Percentiles rank a stretch among this genome's conserved stretches.
These are phyloP conservation scores for Lenwebbia sp. DNA, from an alignment of 345 rosid genomes.

Conservation along the genomic window DNA sequence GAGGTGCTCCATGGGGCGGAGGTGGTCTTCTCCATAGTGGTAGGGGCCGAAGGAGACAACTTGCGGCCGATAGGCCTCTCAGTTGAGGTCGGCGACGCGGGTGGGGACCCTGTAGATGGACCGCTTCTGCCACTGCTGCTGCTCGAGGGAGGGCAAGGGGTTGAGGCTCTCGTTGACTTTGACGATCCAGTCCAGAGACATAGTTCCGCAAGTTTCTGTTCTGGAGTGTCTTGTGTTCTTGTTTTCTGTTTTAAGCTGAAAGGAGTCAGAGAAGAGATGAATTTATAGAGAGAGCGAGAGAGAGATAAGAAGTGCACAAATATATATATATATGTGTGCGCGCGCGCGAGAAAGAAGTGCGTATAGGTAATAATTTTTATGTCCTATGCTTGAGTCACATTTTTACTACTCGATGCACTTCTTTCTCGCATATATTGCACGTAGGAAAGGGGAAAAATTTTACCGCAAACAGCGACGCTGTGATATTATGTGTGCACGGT, in stretches of 20 bases:
- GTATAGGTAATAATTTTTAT: too few relatives aligned
- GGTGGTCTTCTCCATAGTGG: conserved; percentile 2
- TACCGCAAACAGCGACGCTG: fast-evolving
- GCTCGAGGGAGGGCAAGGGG: not conserved
- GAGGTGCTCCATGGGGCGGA: conserved; percentile 5
- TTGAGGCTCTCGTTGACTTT: not conserved
- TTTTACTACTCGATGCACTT: not conserved
- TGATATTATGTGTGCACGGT: not conserved
- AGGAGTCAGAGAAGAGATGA: not conserved
- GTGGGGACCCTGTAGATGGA: conserved; percentile 31
- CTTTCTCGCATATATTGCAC: not conserved
- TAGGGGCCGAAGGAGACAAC: conserved; percentile 30
- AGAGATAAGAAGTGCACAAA: not conserved
- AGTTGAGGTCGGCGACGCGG: conserved; percentile 15
- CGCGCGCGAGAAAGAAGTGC: too few relatives aligned
- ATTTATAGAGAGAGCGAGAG: not conserved
- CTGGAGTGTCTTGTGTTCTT: not conserved
- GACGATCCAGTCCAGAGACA: not conserved
- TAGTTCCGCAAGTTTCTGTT: not conserved
- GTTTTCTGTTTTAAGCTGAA: not conserved
- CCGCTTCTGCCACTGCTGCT: conserved; percentile 11
- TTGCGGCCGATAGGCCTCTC: conserved; percentile 24
- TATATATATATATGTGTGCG: too few relatives aligned
- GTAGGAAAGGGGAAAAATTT: not conserved
- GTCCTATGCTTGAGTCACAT: too few relatives aligned